phyloP scores from a whole-genome alignment of 1,284 basidiomycete genomes.

The Psilocybe mexicana region DNA sequence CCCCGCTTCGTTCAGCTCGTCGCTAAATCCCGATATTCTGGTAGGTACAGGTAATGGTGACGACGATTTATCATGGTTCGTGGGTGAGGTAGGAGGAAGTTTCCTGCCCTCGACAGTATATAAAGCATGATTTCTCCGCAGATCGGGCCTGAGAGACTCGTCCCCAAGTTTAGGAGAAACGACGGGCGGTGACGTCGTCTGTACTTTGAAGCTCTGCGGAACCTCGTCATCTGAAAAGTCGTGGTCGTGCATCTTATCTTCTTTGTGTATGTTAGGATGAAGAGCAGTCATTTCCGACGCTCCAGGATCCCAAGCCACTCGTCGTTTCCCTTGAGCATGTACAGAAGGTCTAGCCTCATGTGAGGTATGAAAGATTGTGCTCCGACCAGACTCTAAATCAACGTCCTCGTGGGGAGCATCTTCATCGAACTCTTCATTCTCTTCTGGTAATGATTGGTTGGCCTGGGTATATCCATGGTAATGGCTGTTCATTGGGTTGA shows the following conservation, averaged over 20 bases:
- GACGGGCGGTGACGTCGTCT: slow-evolving; percentile 44
- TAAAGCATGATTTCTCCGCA: slow-evolving; percentile 41
- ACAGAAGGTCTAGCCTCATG: slow-evolving; percentile 31
- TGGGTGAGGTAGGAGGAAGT: slow-evolving; percentile 43
- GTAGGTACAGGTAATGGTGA: slow-evolving; percentile 54
- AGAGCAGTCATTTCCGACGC: slow-evolving; percentile 55
- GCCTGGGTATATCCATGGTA: slow-evolving; percentile 72
- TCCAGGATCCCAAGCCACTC: slow-evolving; percentile 56
- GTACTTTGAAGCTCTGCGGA: slow-evolving; percentile 82
- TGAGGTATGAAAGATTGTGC: slow-evolving; percentile 30
- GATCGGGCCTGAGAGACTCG: slow-evolving; percentile 33
- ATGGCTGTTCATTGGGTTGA: slow-evolving; percentile 76
- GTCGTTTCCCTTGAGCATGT: slow-evolving; percentile 49
- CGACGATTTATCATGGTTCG: slow-evolving; percentile 24
- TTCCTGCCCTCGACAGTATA: slow-evolving; percentile 47
- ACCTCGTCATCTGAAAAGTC: slow-evolving; percentile 78
- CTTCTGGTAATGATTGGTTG: slow-evolving; percentile 64
- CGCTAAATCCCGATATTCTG: slow-evolving; percentile 64
- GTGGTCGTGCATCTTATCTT: slow-evolving; percentile 57
- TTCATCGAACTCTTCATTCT: slow-evolving; percentile 57
- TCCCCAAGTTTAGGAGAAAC: slow-evolving; percentile 31
- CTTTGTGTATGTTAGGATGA: slow-evolving; percentile 65
- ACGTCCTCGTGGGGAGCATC: slow-evolving; percentile 39
- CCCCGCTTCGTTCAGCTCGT: slow-evolving; percentile 32
- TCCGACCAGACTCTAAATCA: slow-evolving; percentile 54